Percentiles rank a stretch among this genome's conserved stretches.
phyloP scores from a whole-genome alignment of 2,329 filamentous ascomycete species.

The Drechslerella dactyloides region DNA sequence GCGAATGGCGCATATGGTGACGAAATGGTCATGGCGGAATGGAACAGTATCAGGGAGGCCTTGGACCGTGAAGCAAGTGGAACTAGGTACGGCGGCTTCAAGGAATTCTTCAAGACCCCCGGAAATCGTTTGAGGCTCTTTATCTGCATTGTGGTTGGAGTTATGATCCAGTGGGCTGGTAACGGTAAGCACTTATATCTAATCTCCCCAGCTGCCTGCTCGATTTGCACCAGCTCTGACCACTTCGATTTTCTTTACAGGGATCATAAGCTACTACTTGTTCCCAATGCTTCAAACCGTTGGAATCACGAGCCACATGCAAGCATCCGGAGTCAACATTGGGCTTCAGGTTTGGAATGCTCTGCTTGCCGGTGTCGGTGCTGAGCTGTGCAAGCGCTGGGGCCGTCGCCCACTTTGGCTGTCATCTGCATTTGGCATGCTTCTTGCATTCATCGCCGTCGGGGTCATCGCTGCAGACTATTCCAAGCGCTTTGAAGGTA shows the following conservation, averaged over 20 bases:
- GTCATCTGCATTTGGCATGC: constrained; percentile 62
- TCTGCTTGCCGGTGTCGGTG: constrained; percentile 3
- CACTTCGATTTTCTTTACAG: background rate
- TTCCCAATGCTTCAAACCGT: constrained; percentile 13
- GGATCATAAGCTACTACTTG: constrained; percentile 23
- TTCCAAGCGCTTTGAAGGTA: constrained; percentile 60
- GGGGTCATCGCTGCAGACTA: constrained; percentile 64
- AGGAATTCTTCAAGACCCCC: background rate
- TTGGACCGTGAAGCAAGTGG: background rate
- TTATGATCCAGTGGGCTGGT: constrained; percentile 32
- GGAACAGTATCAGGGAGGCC: background rate
- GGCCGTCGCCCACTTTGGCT: constrained; percentile 66
- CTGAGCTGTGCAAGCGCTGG: constrained; percentile 57
- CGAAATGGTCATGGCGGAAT: constrained; percentile 8
- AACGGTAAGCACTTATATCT: constrained; percentile 19
- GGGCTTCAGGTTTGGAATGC: constrained; percentile 20
- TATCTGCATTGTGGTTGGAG: constrained; percentile 14
- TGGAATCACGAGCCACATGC: background rate
- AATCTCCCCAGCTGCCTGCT: background rate
- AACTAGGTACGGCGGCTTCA: background rate
- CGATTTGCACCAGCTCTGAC: background rate
- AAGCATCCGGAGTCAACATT: constrained; percentile 10
- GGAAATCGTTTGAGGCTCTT: background rate
- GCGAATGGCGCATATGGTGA: background rate
- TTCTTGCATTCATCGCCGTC: constrained; percentile 62